phyloP scores from a whole-genome alignment of 495 filamentous ascomycete genomes.

The Daldinia childiae region DNA sequence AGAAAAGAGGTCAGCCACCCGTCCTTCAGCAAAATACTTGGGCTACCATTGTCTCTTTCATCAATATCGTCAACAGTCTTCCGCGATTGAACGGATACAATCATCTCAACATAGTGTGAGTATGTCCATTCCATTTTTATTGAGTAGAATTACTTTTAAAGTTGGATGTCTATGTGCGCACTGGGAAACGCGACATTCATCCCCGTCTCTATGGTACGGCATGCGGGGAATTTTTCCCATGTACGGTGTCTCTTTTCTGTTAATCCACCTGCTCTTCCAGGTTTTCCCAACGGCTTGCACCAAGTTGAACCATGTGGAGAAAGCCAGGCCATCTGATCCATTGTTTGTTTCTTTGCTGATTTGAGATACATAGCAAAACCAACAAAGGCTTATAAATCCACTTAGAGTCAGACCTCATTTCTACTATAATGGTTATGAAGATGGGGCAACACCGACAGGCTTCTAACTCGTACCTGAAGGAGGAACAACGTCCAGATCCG shows the following conservation, averaged over 20 bases:
- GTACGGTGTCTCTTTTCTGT: slow-evolving; percentile 21
- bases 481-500: slow-evolving; percentile 42
- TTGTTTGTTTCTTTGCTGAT: slow-evolving; percentile 35
- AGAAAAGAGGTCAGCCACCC: slow-evolving; percentile 33
- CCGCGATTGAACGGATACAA: neutral
- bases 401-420: slow-evolving; percentile 9
- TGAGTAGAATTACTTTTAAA: slow-evolving; percentile 1
- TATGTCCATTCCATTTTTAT: slow-evolving; percentile 17
- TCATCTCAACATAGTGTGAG: slow-evolving; percentile 19
- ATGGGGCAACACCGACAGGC: slow-evolving; percentile 48
- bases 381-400: slow-evolving; percentile 19
- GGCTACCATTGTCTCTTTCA: slow-evolving; percentile 4
- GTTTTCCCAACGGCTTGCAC: slow-evolving; percentile 28
- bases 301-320: slow-evolving; percentile 28
- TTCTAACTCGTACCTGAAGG: slow-evolving; percentile 44
- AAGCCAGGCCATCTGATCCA: slow-evolving; percentile 1
- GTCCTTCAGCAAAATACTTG: slow-evolving; percentile 4
- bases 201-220: slow-evolving; percentile 28
- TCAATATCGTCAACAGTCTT: neutral
- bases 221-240: slow-evolving; percentile 35
- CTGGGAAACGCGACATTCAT: slow-evolving; percentile 23
- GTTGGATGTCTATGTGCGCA: slow-evolving; percentile 7
- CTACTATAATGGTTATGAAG: slow-evolving; percentile 43
- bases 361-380: slow-evolving; percentile 23
- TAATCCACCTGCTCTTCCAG: slow-evolving; percentile 24